Conservation (phyloP, 2,329 filamentous ascomycete species). For the Parastagonospora avenae region DNA sequence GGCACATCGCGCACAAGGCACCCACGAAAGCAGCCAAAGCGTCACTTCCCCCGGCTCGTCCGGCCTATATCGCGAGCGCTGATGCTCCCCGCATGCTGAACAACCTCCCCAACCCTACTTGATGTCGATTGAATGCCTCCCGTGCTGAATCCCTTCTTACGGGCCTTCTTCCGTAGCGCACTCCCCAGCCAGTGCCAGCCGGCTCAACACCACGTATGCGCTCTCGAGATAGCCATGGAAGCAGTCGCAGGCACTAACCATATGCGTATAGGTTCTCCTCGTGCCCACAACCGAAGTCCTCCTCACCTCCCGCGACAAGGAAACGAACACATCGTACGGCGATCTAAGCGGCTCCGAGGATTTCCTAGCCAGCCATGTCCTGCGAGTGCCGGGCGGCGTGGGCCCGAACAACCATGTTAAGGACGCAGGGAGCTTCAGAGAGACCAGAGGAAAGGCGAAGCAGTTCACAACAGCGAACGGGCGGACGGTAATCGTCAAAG, state of each 20-base stretch:
- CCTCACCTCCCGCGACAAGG: conserved; percentile 83
- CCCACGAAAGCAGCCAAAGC: conserved; percentile 18
- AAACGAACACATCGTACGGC: conserved; percentile 75
- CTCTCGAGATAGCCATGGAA: background rate
- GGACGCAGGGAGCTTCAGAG: conserved; percentile 67
- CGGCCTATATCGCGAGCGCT: conserved; percentile 26
- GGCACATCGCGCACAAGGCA: conserved; percentile 24
- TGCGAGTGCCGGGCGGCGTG: conserved; percentile 72
- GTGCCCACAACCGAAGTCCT: conserved; percentile 93
- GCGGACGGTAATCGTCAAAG: conserved; percentile 91
- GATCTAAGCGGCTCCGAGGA: conserved; percentile 90
- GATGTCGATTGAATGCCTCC: conserved; percentile 82
- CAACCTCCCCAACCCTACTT: conserved; percentile 17
- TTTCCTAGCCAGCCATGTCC: conserved; percentile 94
- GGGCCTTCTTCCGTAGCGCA: conserved; percentile 97
- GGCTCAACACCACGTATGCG: conserved; percentile 77
- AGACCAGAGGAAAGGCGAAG: conserved; percentile 89
- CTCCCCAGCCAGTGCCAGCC: conserved; percentile 90
- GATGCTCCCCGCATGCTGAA: conserved; percentile 34
- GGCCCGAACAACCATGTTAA: conserved; percentile 55
- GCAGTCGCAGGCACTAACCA: conserved; percentile 2
- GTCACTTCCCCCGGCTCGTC: conserved; percentile 21
- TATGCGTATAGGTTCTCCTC: conserved; percentile 68
- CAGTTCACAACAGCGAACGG: conserved; percentile 93
- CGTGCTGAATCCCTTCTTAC: conserved; percentile 91